These are phyloP conservation scores for Trifolium repens DNA, from an alignment of 306 rosid species.

Conservation along the genomic window DNA sequence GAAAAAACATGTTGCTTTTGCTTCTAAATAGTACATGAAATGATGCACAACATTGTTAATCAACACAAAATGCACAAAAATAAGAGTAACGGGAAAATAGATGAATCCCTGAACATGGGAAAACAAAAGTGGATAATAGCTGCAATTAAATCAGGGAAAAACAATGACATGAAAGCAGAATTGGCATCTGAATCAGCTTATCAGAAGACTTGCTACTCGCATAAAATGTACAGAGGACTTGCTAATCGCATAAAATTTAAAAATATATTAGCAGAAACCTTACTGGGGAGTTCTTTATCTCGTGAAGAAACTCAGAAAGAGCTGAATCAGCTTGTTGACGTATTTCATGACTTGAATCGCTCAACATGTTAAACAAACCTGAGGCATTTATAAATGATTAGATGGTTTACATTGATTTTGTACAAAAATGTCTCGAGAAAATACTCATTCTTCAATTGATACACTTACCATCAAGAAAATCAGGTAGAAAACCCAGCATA, in stretches of 20 bases:
- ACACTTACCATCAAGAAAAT: constrained; percentile 81
- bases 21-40: constrained; percentile 44
- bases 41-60: constrained; percentile 36
- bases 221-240: constrained; percentile 43
- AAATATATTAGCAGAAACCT: constrained; percentile 51
- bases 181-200: background rate
- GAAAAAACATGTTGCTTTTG: constrained; percentile 62
- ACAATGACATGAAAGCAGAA: constrained; percentile 32
- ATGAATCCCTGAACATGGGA: constrained; percentile 33
- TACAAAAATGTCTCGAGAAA: constrained; percentile 5
- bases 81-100: constrained; percentile 2
- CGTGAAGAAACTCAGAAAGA: constrained; percentile 97
- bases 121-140: constrained; percentile 17
- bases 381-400: constrained; percentile 46
- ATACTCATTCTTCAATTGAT: constrained; percentile 7
- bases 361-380: constrained; percentile 98
- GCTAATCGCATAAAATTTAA: constrained; percentile 34
- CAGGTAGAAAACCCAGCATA: constrained; percentile 98
- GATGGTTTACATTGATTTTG: constrained; percentile 34
- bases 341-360: constrained; percentile 95
- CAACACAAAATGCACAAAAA: constrained; percentile 35
- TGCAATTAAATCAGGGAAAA: constrained; percentile 25
- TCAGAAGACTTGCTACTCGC: background rate
- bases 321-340: constrained; percentile 99
- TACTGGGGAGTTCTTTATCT: constrained; percentile 97